Evolutionary conservation across 805 yeast genomes (phyloP).

Genomic region (Monosporozyma solicola): DNA sequence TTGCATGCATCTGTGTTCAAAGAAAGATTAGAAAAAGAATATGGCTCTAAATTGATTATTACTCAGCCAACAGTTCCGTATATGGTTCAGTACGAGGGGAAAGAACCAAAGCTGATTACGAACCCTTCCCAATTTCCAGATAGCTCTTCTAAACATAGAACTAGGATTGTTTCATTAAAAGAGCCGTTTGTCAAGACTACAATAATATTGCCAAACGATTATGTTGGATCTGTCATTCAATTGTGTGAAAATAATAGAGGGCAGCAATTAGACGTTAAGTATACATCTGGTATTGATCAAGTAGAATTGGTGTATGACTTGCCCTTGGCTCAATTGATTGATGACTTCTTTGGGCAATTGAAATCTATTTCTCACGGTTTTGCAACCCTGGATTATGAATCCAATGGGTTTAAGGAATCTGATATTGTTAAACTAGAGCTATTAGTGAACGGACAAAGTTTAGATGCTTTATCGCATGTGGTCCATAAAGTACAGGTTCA

Average conservation of each 20-base stretch:
- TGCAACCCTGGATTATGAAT: constrained; percentile 92
- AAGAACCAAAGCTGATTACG: constrained; percentile 54
- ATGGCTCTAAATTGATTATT: constrained; percentile 83
- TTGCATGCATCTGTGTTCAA: constrained; percentile 91
- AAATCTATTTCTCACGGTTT: constrained; percentile 87
- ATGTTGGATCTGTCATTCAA: constrained; percentile 76
- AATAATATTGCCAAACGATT: constrained; percentile 86
- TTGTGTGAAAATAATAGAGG: constrained; percentile 83
- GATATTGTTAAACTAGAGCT: constrained; percentile 83
- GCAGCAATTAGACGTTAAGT: constrained; percentile 67
- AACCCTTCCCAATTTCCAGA: constrained; percentile 94
- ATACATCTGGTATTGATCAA: constrained; percentile 63
- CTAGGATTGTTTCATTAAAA: constrained; percentile 39
- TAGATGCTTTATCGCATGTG: constrained; percentile 88
- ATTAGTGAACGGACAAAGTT: constrained; percentile 77
- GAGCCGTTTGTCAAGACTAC: constrained; percentile 90
- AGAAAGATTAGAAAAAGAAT: constrained; percentile 85
- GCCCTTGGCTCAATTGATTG: constrained; percentile 85
- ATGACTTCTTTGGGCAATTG: constrained; percentile 89
- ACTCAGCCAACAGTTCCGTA: constrained; percentile 97
- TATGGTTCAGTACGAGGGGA: constrained; percentile 59
- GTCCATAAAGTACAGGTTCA: constrained; percentile 77
- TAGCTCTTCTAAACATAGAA: constrained; percentile 19
- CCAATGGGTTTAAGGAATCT: constrained; percentile 72
- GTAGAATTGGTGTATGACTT: constrained; percentile 69